Base-by-base conservation (phyloP, 176 grass and related monocot species). In the Themeda triandra region DNA sequence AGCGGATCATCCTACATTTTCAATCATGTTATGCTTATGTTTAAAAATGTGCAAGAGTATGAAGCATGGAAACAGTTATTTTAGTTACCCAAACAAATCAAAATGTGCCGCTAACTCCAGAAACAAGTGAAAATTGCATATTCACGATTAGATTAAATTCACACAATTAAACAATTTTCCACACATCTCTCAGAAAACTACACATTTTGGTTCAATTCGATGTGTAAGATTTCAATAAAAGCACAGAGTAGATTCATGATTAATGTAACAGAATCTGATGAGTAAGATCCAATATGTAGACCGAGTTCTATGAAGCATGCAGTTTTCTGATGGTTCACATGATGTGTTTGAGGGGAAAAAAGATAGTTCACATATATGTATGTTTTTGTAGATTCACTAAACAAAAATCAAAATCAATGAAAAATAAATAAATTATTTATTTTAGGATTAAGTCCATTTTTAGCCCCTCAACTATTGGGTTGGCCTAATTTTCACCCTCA, bases 1-100 rank as follows among this genome's bases (percentile, higher is more conserved):
- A 95, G 67, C 74, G 96, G 96, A 69, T 95, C 93, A 77, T 93
- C 92, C 91, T 98, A 71, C 78, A 86, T 86, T 62, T 76, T 63
- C 45, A 80, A 83, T 80, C 29, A 88, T 37, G 49, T 14, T 66
- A 71, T 13, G 28, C 17, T 83, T 65, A 86, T 85, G 54, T 56
- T 76, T 28, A 66, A 78, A 36, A 44, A 46, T 66, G 53, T 76
- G 49, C 24, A 53, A 81, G 63, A 40, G 24, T 77, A 82, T 42
- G 76, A 82, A 66, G 29, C 15, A 78, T 27, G 54, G 18, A 66
- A 3, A 74, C 45, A 24, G 24, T 17, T 39, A 60, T 60, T 60
- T 24, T 11, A 60, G 30, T 70, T 70, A 54, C 40, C 69, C 48
- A 29, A 18, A 85, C 37, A 63, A 71, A 54, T 44, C 5, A 30